phyloP scores from a whole-genome alignment of 2,329 filamentous ascomycete species.

The Cercospora sp. region DNA sequence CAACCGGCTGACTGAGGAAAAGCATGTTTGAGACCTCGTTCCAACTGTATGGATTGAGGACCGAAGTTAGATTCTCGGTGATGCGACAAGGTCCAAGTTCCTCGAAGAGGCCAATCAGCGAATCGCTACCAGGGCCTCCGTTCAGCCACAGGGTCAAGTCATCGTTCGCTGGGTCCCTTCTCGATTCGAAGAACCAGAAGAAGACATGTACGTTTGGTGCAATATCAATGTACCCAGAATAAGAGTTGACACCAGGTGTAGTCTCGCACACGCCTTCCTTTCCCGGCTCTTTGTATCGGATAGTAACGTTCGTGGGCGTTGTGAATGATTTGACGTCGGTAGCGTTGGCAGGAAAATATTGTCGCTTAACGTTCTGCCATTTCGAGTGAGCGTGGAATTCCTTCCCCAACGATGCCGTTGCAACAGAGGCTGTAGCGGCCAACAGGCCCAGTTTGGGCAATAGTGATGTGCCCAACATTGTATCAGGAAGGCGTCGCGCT shows the following conservation, averaged over 20 bases:
- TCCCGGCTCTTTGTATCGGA: conserved; percentile 44
- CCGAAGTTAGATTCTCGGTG: conserved; percentile 48
- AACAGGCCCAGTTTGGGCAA: background rate
- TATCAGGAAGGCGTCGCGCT: background rate
- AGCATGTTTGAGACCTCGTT: conserved; percentile 66
- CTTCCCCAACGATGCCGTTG: conserved; percentile 8
- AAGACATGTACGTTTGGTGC: conserved; percentile 52
- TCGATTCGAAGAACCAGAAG: conserved; percentile 65
- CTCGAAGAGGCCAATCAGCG: conserved; percentile 60
- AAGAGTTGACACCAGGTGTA: conserved; percentile 52
- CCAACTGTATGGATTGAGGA: conserved; percentile 64
- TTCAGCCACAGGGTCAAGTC: conserved; percentile 63
- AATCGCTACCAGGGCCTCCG: conserved; percentile 58
- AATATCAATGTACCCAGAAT: conserved; percentile 44
- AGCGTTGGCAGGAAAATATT: conserved; percentile 42
- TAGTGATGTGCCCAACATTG: conserved; percentile 4
- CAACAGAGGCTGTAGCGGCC: conserved; percentile 4
- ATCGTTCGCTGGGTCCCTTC: conserved; percentile 53
- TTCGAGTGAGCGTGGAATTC: conserved; percentile 8
- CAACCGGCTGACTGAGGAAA: conserved; percentile 69
- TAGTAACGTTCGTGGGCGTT: conserved; percentile 36
- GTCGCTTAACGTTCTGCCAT: conserved; percentile 23
- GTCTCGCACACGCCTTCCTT: conserved; percentile 47
- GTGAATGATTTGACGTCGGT: conserved; percentile 48
- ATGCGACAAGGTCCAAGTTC: conserved; percentile 48